A percentile compares a stretch with the other conserved stretches of the same genome.
These are phyloP conservation scores for Aristolochia californica DNA, from an alignment of 164 flowering plant species.

Conservation along the genomic window DNA sequence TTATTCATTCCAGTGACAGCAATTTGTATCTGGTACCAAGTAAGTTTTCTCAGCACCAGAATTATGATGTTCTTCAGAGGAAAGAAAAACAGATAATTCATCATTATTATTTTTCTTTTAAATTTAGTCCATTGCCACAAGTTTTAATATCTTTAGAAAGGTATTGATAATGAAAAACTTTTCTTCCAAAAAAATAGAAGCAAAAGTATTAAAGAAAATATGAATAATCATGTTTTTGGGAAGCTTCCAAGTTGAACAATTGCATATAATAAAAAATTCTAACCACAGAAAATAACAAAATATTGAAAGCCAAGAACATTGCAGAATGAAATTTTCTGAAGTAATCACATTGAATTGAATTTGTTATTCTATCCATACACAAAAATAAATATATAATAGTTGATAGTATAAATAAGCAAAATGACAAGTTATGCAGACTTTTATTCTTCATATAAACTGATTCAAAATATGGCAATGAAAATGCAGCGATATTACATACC, in stretches of 20 bases:
- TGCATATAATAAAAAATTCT: too few species aligned
- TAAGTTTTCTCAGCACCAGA: conserved; percentile 20
- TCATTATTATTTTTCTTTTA: background rate
- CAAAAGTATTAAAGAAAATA: too few species aligned
- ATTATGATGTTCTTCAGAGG: background rate
- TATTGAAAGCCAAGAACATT: background rate
- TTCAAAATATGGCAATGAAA: too few species aligned
- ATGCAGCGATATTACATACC: conserved; percentile 78
- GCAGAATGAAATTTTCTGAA: background rate
- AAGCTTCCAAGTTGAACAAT: too few species aligned
- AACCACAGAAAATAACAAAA: too few species aligned
- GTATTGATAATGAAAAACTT: too few species aligned
- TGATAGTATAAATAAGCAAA: too few species aligned
- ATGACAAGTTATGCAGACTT: background rate
- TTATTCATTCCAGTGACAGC: conserved; percentile 84
- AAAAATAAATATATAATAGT: background rate
- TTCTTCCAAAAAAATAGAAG: too few species aligned
- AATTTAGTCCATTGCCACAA: background rate
- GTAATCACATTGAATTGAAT: background rate
- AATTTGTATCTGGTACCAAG: conserved; percentile 88
- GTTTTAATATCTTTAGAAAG: too few species aligned
- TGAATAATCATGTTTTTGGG: too few species aligned
- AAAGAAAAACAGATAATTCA: background rate
- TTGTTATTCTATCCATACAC: background rate
- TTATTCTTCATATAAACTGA: background rate